Evolutionary conservation across 148 eudicot species (phyloP).

Genomic region (Pharnaceum exiguum): DNA sequence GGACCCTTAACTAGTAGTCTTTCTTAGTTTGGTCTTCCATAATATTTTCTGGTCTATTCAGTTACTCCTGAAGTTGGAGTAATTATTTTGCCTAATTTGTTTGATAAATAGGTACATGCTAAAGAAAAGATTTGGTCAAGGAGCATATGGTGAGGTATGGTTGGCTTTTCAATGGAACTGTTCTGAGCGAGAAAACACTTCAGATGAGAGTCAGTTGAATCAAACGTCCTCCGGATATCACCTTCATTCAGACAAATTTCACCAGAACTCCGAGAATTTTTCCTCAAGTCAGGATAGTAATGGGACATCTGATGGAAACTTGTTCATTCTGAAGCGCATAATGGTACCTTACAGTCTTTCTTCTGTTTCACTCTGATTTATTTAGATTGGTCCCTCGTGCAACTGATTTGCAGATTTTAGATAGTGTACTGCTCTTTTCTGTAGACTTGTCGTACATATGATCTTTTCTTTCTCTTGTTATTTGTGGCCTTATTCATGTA

Average conservation of each 20-base stretch:
- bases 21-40: no score
- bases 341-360: slow-evolving; percentile 49
- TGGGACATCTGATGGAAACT: slow-evolving; percentile 32
- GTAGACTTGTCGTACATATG: background rate
- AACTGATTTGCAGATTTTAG: background rate
- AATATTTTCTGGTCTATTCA: background rate
- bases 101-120: slow-evolving; percentile 59
- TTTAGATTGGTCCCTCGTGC: background rate
- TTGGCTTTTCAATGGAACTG: slow-evolving; percentile 95
- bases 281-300: slow-evolving; percentile 35
- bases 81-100: background rate
- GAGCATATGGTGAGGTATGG: slow-evolving; percentile 99
- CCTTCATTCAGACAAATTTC: slow-evolving; percentile 24
- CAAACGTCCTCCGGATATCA: slow-evolving; percentile 27
- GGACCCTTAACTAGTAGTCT: no score
- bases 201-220: slow-evolving; percentile 30
- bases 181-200: slow-evolving; percentile 35
- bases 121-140: slow-evolving; percentile 81
- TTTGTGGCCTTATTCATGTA: background rate
- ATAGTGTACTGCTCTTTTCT: background rate
- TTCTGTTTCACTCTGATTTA: background rate
- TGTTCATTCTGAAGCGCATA: slow-evolving; percentile 89
- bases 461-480: background rate
- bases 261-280: slow-evolving; percentile 25
- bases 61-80: background rate